phyloP scores from a whole-genome alignment of 768 basidiomycete genomes.

The Russula olivacea region DNA sequence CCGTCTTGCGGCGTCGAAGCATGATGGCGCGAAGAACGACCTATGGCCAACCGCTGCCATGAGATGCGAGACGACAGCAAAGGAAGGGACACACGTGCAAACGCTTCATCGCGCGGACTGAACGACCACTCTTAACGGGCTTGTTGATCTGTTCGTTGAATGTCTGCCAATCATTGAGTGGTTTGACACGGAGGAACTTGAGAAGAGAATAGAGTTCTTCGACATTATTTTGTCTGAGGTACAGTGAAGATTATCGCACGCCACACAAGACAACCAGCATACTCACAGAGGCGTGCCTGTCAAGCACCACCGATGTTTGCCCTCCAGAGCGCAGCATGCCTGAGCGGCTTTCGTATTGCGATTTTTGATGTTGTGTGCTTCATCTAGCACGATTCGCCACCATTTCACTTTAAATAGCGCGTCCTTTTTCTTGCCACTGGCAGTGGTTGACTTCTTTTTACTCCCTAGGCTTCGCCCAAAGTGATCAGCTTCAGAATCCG shows the following conservation, averaged over 20 bases:
- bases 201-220: slow-evolving; percentile 86
- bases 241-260: not conserved
- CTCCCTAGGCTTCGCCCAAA: slow-evolving; percentile 42
- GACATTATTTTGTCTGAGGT: slow-evolving; percentile 48
- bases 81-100: slow-evolving; percentile 52
- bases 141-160: slow-evolving; percentile 78
- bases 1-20: slow-evolving; percentile 81
- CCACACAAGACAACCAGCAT: not conserved
- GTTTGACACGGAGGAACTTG: slow-evolving; percentile 80
- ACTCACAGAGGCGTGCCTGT: slow-evolving; percentile 75
- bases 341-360: slow-evolving; percentile 67
- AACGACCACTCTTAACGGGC: slow-evolving; percentile 68
- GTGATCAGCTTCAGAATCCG: slow-evolving; percentile 38
- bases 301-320: slow-evolving; percentile 82
- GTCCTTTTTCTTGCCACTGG: slow-evolving; percentile 44
- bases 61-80: not conserved
- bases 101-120: slow-evolving; percentile 70
- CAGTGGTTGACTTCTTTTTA: slow-evolving; percentile 40
- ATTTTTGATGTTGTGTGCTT: slow-evolving; percentile 94
- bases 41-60: slow-evolving; percentile 31
- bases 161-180: slow-evolving; percentile 68
- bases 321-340: slow-evolving; percentile 71
- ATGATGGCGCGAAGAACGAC: slow-evolving; percentile 81
- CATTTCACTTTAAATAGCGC: slow-evolving; percentile 76
- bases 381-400: slow-evolving; percentile 88